Evolutionary conservation across 345 rosid species (phyloP), one percentile per base, ranked within the genome.

Genomic region (Eutrema yunnanense): DNA sequence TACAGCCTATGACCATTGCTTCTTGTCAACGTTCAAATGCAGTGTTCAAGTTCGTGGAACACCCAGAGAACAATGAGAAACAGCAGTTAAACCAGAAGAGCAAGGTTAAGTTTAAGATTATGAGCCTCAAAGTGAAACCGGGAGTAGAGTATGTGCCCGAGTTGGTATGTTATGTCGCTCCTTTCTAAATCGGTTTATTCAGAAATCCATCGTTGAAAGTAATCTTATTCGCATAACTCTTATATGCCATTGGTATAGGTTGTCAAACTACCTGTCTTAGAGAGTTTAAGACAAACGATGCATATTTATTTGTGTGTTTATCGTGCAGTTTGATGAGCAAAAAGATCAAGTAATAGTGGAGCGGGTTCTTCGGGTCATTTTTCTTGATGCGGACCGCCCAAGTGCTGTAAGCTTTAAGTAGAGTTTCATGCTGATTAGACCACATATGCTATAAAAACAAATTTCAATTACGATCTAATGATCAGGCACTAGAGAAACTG

Each of bases 1-100:
- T 67, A 34, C 47, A 46, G 64, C 7, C 16, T 68, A 37, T 61
- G 56, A 60, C 29, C 2, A 1, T n/a, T 61, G 41, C 14, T 62
- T 19, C 68, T 60, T 60, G 33, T 42, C 1, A 52, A 41, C 13
- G 56, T 53, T 34, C 2, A 19, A 37, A 50, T 47, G 38, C 79
- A 95, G 99, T 95, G 37, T 95, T 95, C 67, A 95, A 95, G 86
- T 95, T 95, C 66, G 96, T 95, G 70, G 99, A 95, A 81, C 86
- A 73, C 1, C 99, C 98, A 14, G 99, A 95, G 81, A 90, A 90
- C 72, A 84, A 90, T 43, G 96, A 90, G 68, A 90, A 82, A 56
- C 93, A 74, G 30, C 74, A 13, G 52, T 65, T 81, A 53, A 91
- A 90, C 43, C 95, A 88, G 82, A 95, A 90, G 84, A 86, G 84